phyloP scores from a whole-genome alignment of 2,329 filamentous ascomycete genomes.

The Didymosphaeria variabile region DNA sequence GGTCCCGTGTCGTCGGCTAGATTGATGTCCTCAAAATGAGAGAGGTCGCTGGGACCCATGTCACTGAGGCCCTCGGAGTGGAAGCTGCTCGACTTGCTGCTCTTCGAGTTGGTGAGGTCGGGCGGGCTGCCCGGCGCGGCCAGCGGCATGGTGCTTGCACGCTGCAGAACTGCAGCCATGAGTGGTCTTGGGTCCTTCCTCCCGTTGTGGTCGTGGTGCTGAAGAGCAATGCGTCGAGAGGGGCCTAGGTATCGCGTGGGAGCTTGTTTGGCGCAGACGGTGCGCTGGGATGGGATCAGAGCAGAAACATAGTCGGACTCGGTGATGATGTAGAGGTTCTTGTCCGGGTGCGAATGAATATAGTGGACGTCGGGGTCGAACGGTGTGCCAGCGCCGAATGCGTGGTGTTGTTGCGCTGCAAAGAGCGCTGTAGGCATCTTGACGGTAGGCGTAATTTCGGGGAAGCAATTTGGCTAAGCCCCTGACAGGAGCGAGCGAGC shows the following conservation, averaged over 20 bases:
- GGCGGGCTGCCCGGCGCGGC: conserved; percentile 73
- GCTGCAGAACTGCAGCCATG: conserved; percentile 48
- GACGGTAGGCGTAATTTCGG: conserved; percentile 42
- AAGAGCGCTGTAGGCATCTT: conserved; percentile 40
- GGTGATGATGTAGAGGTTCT: conserved; percentile 45
- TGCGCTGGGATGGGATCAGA: conserved; percentile 42
- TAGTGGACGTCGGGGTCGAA: conserved; percentile 32
- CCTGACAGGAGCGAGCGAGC: conserved; percentile 36
- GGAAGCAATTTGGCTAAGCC: conserved; percentile 36
- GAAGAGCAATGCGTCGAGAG: conserved; percentile 35
- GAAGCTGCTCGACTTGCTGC: conserved; percentile 89
- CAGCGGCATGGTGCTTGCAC: conserved; percentile 42
- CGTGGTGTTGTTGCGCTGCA: conserved; percentile 32
- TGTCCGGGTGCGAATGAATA: conserved; percentile 26
- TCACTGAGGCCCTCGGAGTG: conserved; percentile 81
- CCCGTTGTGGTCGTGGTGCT: conserved; percentile 23
- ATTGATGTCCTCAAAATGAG: conserved; percentile 93
- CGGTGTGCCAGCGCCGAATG: conserved; percentile 18
- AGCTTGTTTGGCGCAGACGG: conserved; percentile 30
- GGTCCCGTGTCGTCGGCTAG: conserved; percentile 68
- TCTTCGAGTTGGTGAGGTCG: conserved; percentile 84
- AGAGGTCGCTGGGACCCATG: conserved; percentile 69
- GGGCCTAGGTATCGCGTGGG: conserved; percentile 7
- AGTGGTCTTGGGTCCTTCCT: conserved; percentile 43
- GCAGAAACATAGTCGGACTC: conserved; percentile 48